Base-by-base conservation (phyloP, 1,284 basidiomycete species). In the Leccinum solheimii region DNA sequence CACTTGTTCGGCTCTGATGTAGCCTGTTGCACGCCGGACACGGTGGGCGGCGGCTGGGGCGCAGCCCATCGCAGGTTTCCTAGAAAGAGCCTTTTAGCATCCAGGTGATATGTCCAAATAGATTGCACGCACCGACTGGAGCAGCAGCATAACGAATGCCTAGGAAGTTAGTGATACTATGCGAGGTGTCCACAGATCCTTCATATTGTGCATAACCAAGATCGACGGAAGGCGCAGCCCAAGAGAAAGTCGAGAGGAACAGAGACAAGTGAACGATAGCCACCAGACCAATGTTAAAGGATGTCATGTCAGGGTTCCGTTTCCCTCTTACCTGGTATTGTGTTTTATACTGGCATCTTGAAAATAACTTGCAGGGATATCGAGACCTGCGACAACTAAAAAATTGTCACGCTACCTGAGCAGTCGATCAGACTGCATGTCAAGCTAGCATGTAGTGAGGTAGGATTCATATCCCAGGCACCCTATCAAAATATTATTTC, bases 151-250 rank as follows among this genome's bases (percentile, higher is more conserved):
- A 77, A 23, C 74, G 72, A 50, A 77, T 61, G 4, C 76, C 73
- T 9, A 75, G 64, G 59, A 76, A 77, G 26, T 64, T 69, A 1
- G 75, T 73, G 5, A 70, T 61, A 53, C 55, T 62, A 8, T 53
- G 61, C 1, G 49, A 59, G 2, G 64, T 54, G 57, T 76, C 66
- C 19, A 70, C 63, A 3, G 64, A 54, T 6, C 75, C 76, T 65
- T 73, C 72, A 55, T 76, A 77, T 26, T 66, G 56, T 11, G 74
- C 71, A 59, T 77, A 77, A 23, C 73, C 72, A 11, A 77, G 64
- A 56, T 65, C 63, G 43, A 55, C 52, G 4, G 57, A 30, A 21
- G 51, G 55, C 3, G 19, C 49, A 9, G 63, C 55, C 26, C 23
- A 27, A 51, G 26, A 16, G 26, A 55, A 52, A n/a, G 32, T 50